A percentile compares a stretch with the other conserved stretches of the same genome.
phyloP scores from a whole-genome alignment of 1,284 basidiomycete genomes.

The Phaffia rhodozyma region DNA sequence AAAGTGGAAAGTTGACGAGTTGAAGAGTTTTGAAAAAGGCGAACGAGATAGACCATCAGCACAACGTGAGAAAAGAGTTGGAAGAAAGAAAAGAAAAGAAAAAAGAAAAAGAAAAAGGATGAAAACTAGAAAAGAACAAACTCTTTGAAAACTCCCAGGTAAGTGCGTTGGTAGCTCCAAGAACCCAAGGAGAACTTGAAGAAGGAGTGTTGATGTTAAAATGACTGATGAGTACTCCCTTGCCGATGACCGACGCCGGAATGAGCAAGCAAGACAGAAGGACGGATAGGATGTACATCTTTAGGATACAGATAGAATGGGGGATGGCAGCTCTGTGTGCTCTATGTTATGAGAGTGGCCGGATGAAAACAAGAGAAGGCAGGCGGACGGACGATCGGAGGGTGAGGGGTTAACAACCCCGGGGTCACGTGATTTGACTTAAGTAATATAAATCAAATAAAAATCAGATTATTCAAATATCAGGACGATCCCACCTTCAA shows the following conservation, averaged over 20 bases:
- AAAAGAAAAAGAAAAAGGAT: not conserved
- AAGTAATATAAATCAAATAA: no score
- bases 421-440: no score
- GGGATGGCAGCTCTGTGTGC: no score
- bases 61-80: not conserved
- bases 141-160: slow-evolving; percentile 8
- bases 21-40: not conserved
- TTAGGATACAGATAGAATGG: no score
- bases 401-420: no score
- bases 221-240: slow-evolving; percentile 18
- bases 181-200: slow-evolving; percentile 3
- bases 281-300: not conserved
- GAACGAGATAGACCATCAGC: not conserved
- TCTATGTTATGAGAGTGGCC: no score
- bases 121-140: not conserved
- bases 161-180: slow-evolving; percentile 3
- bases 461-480: no score
- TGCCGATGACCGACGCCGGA: slow-evolving; percentile 14
- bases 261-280: slow-evolving; percentile 16
- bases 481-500: no score
- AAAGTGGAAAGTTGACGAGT: not conserved
- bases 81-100: not conserved
- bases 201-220: slow-evolving; percentile 11
- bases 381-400: no score
- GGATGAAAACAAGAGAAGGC: no score